Base-by-base conservation (phyloP, 2,329 filamentous ascomycete genomes). In the Arthrocladium fulminans region DNA sequence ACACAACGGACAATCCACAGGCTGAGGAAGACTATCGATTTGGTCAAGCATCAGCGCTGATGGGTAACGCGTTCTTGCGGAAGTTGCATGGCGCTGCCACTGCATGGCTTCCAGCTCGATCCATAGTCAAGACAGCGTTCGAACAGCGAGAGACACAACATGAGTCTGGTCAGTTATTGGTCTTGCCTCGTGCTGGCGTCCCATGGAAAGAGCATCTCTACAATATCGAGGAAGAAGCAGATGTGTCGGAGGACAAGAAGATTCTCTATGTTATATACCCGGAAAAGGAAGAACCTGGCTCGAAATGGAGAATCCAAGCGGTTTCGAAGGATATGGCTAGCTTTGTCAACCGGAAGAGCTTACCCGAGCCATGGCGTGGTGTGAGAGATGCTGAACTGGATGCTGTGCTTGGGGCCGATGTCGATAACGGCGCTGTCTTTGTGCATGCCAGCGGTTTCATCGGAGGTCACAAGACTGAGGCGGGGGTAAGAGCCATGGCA, bases 201-300 rank as follows among this genome's bases (percentile, higher is more conserved):
- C 90, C 90, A 1, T 97, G 92, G 92, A 92, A 94, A 66, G 90
- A 97, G 62, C 92, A 98, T 66, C 76, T 98, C 15, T 97, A 95
- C 71, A 81, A 77, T 15, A 77, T 97, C 23, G 92, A 98, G 69
- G 75, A 75, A 58, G 75, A 82, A 61, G 67, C 71, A 43, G 65
- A 62, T 7, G 65, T 65, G 48, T 61, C 57, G 59, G 56, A 60
- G 47, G 61, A 65, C 52, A 67, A 79, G 34, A 77, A 80, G 58
- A 81, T 90, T 3, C 74, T 89, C 44, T 97, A 96, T 63, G 89
- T 95, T 12, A 73, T 97, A 22, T 97, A 97, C 68, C 85, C 88
- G 0, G 90, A 98, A 72, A 86, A 79, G 61, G 77, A 81, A 23
- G 74, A 77, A 38, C 78, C 81, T 39, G 84, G 79, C 55, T 76